Conservation (phyloP, 768 basidiomycete genomes). For the Pleurotus tuoliensis region DNA sequence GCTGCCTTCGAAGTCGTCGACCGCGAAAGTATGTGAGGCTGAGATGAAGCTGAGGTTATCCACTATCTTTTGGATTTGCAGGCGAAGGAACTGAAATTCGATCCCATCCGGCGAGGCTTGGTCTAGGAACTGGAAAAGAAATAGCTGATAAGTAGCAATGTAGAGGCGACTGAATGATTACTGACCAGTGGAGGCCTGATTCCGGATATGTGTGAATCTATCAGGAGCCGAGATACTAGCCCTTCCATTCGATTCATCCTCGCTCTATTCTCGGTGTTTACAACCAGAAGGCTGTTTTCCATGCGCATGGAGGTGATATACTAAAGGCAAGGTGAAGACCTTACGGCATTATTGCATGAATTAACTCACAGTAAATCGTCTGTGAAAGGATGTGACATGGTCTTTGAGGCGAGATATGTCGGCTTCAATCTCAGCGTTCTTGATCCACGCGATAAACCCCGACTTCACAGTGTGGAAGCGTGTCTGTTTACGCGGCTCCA, state of each 20-base stretch:
- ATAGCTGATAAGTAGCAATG: not conserved
- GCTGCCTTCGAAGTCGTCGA: not conserved
- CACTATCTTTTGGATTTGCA: not conserved
- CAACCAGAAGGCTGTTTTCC: slow-evolving; percentile 6
- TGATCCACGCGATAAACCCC: not conserved
- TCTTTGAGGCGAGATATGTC: slow-evolving; percentile 7
- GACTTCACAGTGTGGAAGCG: not conserved
- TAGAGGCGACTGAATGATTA: not conserved
- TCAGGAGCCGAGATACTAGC: slow-evolving; percentile 1
- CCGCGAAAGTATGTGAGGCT: not conserved
- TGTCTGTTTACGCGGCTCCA: not conserved
- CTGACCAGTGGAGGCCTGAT: not conserved
- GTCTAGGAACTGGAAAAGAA: not conserved
- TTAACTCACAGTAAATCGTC: slow-evolving; percentile 1
- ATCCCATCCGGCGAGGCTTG: not conserved
- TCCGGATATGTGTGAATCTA: slow-evolving; percentile 5
- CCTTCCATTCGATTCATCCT: slow-evolving; percentile 7
- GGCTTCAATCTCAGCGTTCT: not conserved
- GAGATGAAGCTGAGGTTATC: not conserved
- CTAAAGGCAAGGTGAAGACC: not conserved
- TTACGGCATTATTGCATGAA: not conserved
- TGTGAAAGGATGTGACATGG: slow-evolving; percentile 3
- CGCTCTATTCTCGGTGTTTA: slow-evolving; percentile 4
- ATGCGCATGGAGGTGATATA: slow-evolving; percentile 6
- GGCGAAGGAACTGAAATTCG: slow-evolving; percentile 2